Evolutionary conservation across 257 asterid genomes (phyloP).

Genomic region (Scutellaria galericulata): DNA sequence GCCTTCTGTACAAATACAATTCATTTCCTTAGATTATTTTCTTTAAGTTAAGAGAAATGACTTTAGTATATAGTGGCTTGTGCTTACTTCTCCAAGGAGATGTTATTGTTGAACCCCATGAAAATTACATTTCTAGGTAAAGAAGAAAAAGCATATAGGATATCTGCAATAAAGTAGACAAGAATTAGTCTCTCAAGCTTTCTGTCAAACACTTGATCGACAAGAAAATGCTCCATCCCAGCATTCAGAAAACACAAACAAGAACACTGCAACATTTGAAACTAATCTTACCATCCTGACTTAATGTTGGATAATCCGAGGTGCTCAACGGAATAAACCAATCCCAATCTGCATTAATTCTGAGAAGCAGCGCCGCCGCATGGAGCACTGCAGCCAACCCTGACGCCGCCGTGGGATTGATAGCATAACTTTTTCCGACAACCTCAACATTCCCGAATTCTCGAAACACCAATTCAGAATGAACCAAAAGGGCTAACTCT

Average conservation of each 20-base stretch:
- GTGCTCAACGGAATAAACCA: constrained; percentile 57
- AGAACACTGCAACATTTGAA: too few species aligned
- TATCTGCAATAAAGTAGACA: constrained; percentile 46
- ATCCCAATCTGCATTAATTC: constrained; percentile 51
- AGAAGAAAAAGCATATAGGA: constrained; percentile 54
- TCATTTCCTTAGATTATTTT: not conserved
- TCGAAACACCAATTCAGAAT: constrained; percentile 36
- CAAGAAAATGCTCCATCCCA: not conserved
- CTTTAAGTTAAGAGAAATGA: not conserved
- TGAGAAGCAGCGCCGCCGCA: constrained; percentile 60
- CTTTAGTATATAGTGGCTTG: not conserved
- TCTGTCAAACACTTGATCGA: constrained; percentile 8
- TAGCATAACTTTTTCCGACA: constrained; percentile 49
- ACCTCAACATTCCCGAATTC: constrained; percentile 62
- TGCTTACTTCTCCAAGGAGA: constrained; percentile 46
- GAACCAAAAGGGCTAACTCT: constrained; percentile 38
- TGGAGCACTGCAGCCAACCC: constrained; percentile 63
- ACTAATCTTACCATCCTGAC: constrained; percentile 58
- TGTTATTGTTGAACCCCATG: constrained; percentile 41
- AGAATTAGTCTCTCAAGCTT: not conserved
- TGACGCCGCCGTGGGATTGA: constrained; percentile 54
- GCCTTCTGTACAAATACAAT: constrained; percentile 40
- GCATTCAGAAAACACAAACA: not conserved
- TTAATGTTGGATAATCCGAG: constrained; percentile 59
- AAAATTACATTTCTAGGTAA: constrained; percentile 62